A percentile compares a stretch with the other conserved stretches of the same genome.
Evolutionary conservation across 140 eudicot species (phyloP).

Genomic region (Erigeron philadelphicus): DNA sequence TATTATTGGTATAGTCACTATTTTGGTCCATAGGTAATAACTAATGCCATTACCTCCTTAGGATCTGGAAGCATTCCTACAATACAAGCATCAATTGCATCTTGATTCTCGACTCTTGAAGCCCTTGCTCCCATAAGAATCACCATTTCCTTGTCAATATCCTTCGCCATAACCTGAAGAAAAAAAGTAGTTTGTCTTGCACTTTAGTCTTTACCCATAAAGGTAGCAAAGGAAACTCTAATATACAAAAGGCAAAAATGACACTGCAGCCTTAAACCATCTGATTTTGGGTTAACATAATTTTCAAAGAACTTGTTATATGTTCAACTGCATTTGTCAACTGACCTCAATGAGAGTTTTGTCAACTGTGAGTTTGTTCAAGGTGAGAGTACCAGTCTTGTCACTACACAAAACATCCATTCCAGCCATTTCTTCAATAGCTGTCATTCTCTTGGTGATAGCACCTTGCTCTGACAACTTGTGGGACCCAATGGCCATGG

Average conservation of each 20-base stretch:
- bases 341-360: constrained; percentile 67
- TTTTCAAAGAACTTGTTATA: too few relatives aligned
- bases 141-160: constrained; percentile 55
- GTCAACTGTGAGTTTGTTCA: constrained; percentile 86
- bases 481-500: constrained; percentile 98
- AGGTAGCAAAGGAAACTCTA: background rate
- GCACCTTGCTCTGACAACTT: constrained; percentile 87
- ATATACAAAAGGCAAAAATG: background rate
- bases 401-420: constrained; percentile 98
- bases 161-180: constrained; percentile 52
- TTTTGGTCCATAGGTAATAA: background rate
- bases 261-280: background rate
- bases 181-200: background rate
- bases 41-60: constrained; percentile 50
- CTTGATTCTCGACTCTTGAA: constrained; percentile 95
- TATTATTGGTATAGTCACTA: background rate
- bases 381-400: constrained; percentile 90
- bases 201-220: background rate
- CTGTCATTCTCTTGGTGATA: constrained; percentile 96
- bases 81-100: constrained; percentile 92
- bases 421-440: constrained; percentile 94
- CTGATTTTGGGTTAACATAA: background rate
- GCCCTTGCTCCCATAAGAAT: constrained; percentile 76
- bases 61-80: constrained; percentile 86
- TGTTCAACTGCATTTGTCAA: background rate